phyloP scores from a whole-genome alignment of 306 rosid species.

The Alnus glutinosa region DNA sequence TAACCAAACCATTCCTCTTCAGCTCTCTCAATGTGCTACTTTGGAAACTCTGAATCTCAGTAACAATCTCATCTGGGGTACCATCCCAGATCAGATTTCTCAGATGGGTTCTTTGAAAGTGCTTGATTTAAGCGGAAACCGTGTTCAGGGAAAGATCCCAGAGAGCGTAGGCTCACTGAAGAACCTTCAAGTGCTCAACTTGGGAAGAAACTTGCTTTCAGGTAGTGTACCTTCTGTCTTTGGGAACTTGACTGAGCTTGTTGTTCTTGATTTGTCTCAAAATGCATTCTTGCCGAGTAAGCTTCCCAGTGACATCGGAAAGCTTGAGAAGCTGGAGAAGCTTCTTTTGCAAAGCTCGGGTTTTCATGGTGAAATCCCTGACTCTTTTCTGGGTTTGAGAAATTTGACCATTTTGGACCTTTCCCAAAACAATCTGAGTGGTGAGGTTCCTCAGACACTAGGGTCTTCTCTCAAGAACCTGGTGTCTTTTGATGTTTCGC shows the following conservation, averaged over 20 bases:
- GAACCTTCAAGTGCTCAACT: constrained; percentile 62
- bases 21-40: constrained; percentile 69
- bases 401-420: constrained; percentile 71
- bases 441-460: constrained; percentile 52
- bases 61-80: constrained; percentile 86
- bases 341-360: constrained; percentile 73
- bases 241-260: constrained; percentile 65
- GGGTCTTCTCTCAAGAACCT: constrained; percentile 72
- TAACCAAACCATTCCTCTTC: constrained; percentile 93
- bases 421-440: constrained; percentile 82
- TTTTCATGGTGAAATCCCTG: constrained; percentile 81
- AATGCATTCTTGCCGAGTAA: constrained; percentile 76
- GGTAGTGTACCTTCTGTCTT: constrained; percentile 68
- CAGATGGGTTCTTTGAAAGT: constrained; percentile 57
- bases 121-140: constrained; percentile 81
- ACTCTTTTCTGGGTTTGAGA: constrained; percentile 55
- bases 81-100: constrained; percentile 91
- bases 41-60: constrained; percentile 83
- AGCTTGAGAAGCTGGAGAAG: constrained; percentile 62
- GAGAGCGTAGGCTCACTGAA: constrained; percentile 61
- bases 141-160: constrained; percentile 74
- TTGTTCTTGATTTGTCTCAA: constrained; percentile 81
- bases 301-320: constrained; percentile 72
- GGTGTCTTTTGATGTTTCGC: constrained; percentile 86
- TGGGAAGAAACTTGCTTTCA: constrained; percentile 73